These are phyloP conservation scores for Stephanodiscus triporus DNA, from an alignment of 108 stramenopile genomes.

Conservation along the genomic window DNA sequence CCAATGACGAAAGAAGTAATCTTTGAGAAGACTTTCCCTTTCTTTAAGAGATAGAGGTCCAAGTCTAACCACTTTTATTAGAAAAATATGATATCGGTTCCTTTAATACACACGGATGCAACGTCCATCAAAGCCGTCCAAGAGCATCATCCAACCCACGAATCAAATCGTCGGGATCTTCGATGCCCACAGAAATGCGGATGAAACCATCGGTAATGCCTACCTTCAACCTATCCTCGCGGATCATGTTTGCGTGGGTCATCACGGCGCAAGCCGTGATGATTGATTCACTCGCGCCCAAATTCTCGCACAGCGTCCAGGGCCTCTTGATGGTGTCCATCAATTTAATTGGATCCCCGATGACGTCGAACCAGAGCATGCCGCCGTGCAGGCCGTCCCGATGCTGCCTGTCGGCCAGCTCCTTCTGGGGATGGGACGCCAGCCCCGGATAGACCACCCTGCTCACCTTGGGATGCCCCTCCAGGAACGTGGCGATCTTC, in stretches of 20 bases:
- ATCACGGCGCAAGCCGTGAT: conserved; percentile 85
- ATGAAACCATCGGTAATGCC: conserved; percentile 89
- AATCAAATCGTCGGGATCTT: conserved; percentile 81
- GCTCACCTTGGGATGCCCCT: conserved; percentile 79
- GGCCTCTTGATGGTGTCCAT: conserved; percentile 81
- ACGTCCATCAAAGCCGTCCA: conserved; percentile 55
- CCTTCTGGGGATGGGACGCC: conserved; percentile 78
- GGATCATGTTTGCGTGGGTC: conserved; percentile 87
- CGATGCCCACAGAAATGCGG: conserved; percentile 79
- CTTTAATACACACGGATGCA: no score
- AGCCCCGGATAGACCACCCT: conserved; percentile 79
- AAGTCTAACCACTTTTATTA: background rate
- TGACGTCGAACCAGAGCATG: conserved; percentile 89
- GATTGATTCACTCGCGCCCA: conserved; percentile 81
- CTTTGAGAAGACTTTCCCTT: no score
- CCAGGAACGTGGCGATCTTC: conserved; percentile 81
- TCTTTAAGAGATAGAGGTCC: background rate
- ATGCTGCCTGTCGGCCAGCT: conserved; percentile 79
- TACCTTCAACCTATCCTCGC: conserved; percentile 75
- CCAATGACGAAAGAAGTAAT: no score
- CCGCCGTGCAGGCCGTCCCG: conserved; percentile 76
- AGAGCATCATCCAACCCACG: conserved; percentile 71
- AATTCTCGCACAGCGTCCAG: conserved; percentile 84
- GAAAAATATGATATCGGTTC: background rate
- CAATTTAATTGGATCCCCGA: conserved; percentile 79